Percentiles rank a stretch among this genome's conserved stretches.
phyloP scores from a whole-genome alignment of 2,329 filamentous ascomycete species.

The Domatiomyces catenatus region DNA sequence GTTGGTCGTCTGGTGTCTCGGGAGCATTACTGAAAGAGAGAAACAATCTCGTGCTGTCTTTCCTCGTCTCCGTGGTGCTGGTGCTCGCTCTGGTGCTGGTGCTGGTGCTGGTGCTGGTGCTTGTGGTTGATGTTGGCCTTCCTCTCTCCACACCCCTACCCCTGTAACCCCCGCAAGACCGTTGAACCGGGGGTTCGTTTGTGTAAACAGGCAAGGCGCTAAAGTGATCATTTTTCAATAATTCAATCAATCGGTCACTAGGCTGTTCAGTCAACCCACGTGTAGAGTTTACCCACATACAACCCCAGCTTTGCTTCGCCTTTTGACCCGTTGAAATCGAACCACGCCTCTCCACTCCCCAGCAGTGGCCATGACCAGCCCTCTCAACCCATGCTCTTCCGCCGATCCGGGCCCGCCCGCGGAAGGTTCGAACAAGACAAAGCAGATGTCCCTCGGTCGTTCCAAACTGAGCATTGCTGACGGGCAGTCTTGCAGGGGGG shows the following conservation, averaged over 20 bases:
- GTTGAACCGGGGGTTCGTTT: background rate
- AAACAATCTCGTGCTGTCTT: background rate
- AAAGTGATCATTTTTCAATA: background rate
- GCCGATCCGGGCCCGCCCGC: no score
- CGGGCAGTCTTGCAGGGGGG: background rate
- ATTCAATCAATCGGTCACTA: background rate
- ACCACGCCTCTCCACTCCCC: background rate
- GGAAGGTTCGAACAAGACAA: background rate
- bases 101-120: no score
- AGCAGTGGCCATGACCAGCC: no score
- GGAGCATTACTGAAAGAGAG: background rate
- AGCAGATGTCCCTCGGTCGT: background rate
- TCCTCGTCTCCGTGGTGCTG: background rate
- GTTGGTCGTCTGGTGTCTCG: background rate
- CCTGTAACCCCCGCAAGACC: background rate
- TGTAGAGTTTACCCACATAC: background rate
- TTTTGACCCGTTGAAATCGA: background rate
- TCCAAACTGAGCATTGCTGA: background rate
- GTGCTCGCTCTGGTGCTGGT: no score
- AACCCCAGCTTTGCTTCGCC: background rate
- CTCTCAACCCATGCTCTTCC: background rate
- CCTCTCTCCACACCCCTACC: no score
- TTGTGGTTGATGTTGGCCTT: no score
- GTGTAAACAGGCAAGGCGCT: background rate
- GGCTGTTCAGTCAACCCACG: background rate